Evolutionary conservation across 352 stramenopile genomes (phyloP), one percentile per base, ranked within the genome.

Genomic region (Globisporangium polare): DNA sequence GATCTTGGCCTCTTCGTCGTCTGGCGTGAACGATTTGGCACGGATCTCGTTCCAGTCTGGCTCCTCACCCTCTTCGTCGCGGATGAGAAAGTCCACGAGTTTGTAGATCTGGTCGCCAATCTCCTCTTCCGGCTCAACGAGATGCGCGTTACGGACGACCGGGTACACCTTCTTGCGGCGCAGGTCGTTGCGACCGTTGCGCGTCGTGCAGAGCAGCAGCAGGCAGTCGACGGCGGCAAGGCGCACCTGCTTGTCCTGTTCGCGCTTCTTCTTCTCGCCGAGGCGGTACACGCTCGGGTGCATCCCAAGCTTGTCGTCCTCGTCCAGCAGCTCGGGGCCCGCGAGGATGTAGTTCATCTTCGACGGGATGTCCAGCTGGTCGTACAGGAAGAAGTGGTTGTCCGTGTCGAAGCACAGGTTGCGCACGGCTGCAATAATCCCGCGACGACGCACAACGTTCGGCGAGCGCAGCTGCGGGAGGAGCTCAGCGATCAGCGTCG

Each of bases 341-440:
- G 80, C 77, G 15, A 95, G 71, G 58, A 92, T 54, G 18, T 82
- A 83, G 61, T 88, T 82, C 67, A 93, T 78, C 65, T 93, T 86
- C n/a, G 74, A 84, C 26, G 85, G 80, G 12, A 95, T 68, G 58
- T 95, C 85, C 53, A 95, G 56, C 57, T 92, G 83, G 55, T 95
- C 86, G 68, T 92, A 95, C 26, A 95, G 69, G 60, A 89, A 93
- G 56, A 95, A 95, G 67, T 95, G 86, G 65, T 89, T 93, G 71
- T 95, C 85, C 41, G 80, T 79, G 77, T 95, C 85, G 62, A 95
- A 95, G 72, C 84, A 92, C 58, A 95, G 67, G 70, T 95, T 95
- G 64, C 88, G 88, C 22, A 94, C 60, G 5, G 78, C 72, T 52
- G 81, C 73, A 4, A 78, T 63, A 43, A 93, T 73, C 43, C 86